Conservation (phyloP, 352 stramenopile genomes). For the Phytopythium helicoides region DNA sequence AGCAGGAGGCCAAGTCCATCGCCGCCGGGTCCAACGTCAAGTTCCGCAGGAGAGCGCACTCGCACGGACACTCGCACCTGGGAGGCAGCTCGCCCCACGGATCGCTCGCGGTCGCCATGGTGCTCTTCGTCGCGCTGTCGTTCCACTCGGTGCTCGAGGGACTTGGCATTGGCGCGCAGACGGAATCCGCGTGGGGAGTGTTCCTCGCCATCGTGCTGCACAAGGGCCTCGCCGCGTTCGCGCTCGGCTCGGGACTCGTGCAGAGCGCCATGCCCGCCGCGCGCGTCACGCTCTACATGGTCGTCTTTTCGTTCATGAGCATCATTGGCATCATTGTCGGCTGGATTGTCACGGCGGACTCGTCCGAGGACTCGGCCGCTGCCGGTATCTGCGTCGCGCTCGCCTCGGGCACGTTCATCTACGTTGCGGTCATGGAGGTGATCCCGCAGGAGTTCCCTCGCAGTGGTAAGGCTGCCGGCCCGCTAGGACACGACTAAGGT, state of each 20-base stretch:
- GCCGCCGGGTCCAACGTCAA: constrained; percentile 8
- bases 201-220: constrained; percentile 78
- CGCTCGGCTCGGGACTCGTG: constrained; percentile 61
- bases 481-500: constrained; percentile 38
- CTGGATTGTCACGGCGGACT: constrained; percentile 54
- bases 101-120: constrained; percentile 61
- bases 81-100: constrained; percentile 3
- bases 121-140: constrained; percentile 73
- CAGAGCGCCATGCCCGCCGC: constrained; percentile 49
- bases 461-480: constrained; percentile 26
- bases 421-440: constrained; percentile 84
- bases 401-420: constrained; percentile 80
- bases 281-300: constrained; percentile 59
- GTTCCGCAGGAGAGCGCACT: constrained; percentile 21
- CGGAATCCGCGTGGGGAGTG: constrained; percentile 65
- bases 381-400: constrained; percentile 60
- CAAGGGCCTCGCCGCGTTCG: constrained; percentile 76
- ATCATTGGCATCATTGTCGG: constrained; percentile 59
- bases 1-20: constrained; percentile 4
- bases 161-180: constrained; percentile 71
- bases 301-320: constrained; percentile 61
- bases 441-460: constrained; percentile 79
- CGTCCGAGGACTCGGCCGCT: constrained; percentile 58
- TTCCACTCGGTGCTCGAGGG: constrained; percentile 83
- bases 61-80: constrained; percentile 38